Evolutionary conservation across 108 stramenopile species (phyloP).

Genomic region (Skeletonema marinoi): DNA sequence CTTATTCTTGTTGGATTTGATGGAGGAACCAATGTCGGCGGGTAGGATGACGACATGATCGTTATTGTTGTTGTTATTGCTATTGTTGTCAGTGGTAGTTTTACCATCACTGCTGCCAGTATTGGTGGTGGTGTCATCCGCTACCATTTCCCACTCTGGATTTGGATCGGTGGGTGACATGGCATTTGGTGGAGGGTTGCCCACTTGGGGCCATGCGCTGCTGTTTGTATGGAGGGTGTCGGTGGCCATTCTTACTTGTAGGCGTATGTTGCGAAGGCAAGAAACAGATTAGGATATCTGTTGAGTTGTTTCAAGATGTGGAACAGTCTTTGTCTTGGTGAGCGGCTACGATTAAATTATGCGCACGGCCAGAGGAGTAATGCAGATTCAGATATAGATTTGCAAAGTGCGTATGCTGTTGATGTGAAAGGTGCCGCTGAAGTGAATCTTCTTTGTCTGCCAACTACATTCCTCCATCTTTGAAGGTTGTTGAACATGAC

Average conservation of each 20-base stretch:
- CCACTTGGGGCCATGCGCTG: conserved; percentile 27
- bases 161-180: conserved; percentile 4
- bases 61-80: neutral
- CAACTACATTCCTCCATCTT: too few relatives aligned
- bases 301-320: too few relatives aligned
- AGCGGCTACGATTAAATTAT: too few relatives aligned
- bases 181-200: conserved; percentile 7
- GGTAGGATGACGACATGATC: conserved; percentile 13
- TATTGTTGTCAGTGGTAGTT: neutral
- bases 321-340: too few relatives aligned
- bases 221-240: conserved; percentile 13
- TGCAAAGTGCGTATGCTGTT: neutral
- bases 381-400: neutral
- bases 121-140: conserved; percentile 4
- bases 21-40: conserved; percentile 3
- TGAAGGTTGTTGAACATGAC: too few relatives aligned
- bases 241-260: conserved; percentile 14
- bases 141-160: conserved; percentile 39
- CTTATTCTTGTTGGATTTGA: conserved; percentile 1
- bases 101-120: neutral
- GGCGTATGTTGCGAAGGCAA: neutral
- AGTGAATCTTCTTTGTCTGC: neutral
- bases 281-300: too few relatives aligned
- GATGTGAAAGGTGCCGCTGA: neutral
- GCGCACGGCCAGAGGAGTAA: neutral